These are phyloP conservation scores for Trichomonas vaginalis DNA, from an alignment of 208 protist genomes.

Conservation along the genomic window DNA sequence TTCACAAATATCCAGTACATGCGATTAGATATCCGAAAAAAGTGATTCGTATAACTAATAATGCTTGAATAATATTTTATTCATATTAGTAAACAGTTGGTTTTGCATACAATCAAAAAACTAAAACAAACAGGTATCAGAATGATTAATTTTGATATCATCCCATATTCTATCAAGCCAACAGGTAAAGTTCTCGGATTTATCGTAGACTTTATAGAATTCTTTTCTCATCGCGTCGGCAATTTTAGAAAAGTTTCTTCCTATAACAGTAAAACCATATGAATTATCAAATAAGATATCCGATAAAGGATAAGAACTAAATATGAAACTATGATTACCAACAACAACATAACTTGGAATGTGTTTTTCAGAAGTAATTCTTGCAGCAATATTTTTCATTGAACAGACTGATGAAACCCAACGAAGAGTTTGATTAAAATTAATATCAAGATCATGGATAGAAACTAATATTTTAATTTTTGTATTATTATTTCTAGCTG, in stretches of 20 bases:
- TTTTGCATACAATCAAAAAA: too few relatives aligned
- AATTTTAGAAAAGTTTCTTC: not conserved
- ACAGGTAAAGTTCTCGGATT: not conserved
- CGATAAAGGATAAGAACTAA: not conserved
- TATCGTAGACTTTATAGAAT: not conserved
- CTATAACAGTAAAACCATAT: not conserved
- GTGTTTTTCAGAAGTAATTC: not conserved
- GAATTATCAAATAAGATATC: not conserved
- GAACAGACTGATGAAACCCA: not conserved
- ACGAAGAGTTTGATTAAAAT: not conserved
- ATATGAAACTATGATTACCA: not conserved
- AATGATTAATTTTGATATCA: too few relatives aligned
- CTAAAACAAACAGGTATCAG: too few relatives aligned
- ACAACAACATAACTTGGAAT: not conserved
- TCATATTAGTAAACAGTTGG: too few relatives aligned
- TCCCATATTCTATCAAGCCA: too few relatives aligned
- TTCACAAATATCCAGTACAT: too few relatives aligned
- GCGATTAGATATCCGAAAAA: too few relatives aligned
- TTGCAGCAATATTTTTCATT: not conserved
- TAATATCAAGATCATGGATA: not conserved
- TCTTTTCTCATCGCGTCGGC: not conserved
- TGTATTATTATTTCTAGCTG: not conserved
- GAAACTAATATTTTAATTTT: not conserved
- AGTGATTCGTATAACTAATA: too few relatives aligned
- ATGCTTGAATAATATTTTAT: too few relatives aligned